phyloP scores from a whole-genome alignment of 1,139 yeast species.

The Pichia sp. region DNA sequence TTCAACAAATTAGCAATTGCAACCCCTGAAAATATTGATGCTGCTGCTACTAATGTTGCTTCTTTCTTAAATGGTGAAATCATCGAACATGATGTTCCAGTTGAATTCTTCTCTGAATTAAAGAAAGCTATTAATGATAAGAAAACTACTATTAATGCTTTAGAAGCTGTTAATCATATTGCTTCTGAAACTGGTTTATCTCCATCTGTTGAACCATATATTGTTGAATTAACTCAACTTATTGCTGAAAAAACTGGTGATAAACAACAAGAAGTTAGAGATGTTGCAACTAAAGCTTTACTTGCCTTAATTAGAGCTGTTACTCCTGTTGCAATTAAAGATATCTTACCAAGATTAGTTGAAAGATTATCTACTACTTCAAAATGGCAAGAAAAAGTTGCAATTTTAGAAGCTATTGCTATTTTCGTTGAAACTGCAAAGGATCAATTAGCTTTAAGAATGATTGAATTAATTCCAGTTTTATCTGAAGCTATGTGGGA shows the following conservation, averaged over 20 bases:
- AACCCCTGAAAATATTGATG: conserved; percentile 70
- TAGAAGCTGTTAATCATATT: conserved; percentile 79
- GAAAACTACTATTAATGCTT: conserved; percentile 71
- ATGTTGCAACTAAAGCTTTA: conserved; percentile 66
- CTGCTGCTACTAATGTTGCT: conserved; percentile 85
- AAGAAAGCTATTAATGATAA: conserved; percentile 70
- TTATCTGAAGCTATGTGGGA: conserved; percentile 99
- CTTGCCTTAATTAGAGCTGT: conserved; percentile 70
- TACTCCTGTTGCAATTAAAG: conserved; percentile 92
- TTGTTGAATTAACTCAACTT: conserved; percentile 66
- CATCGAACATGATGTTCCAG: conserved; percentile 98
- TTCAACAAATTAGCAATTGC: conserved; percentile 91
- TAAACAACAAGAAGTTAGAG: conserved; percentile 72
- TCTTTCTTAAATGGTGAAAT: conserved; percentile 94
- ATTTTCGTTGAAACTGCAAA: conserved; percentile 91
- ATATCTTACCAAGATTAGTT: conserved; percentile 75
- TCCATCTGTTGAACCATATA: conserved; percentile 92
- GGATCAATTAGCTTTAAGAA: conserved; percentile 93
- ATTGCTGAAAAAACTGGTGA: conserved; percentile 83
- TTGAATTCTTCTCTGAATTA: conserved; percentile 74
- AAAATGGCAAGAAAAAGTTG: conserved; percentile 98
- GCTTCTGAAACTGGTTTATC: conserved; percentile 73
- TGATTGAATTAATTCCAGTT: conserved; percentile 98
- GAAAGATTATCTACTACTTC: conserved; percentile 62
- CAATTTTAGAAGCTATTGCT: conserved; percentile 77